Conservation (phyloP, 2,329 filamentous ascomycete genomes). For the Macrophomina phaseolina region DNA sequence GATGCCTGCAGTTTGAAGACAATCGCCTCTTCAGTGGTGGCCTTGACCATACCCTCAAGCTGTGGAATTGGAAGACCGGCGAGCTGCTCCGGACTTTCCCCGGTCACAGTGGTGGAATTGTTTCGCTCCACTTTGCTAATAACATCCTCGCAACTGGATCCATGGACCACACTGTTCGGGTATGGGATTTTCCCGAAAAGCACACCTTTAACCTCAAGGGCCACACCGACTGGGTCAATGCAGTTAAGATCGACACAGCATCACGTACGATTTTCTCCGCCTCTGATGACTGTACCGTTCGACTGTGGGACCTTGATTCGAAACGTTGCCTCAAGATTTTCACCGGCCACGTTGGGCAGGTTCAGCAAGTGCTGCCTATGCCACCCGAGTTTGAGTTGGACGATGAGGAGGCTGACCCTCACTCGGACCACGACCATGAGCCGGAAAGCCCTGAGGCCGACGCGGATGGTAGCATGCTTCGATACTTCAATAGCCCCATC, state of each 20-base stretch:
- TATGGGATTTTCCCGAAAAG: conserved; percentile 90
- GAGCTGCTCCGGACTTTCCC: conserved; percentile 81
- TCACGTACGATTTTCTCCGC: conserved; percentile 90
- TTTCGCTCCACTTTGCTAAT: conserved; percentile 85
- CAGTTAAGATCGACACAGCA: conserved; percentile 81
- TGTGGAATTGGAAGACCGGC: conserved; percentile 97
- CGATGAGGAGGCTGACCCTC: conserved; percentile 64
- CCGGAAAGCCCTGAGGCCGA: conserved; percentile 33
- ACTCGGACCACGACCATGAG: conserved; percentile 60
- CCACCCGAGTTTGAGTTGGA: conserved; percentile 90
- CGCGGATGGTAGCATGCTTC: conserved; percentile 11
- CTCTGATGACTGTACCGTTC: conserved; percentile 89
- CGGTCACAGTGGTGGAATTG: conserved; percentile 81
- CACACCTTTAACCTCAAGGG: conserved; percentile 80
- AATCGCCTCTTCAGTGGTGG: conserved; percentile 89
- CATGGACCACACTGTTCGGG: conserved; percentile 85
- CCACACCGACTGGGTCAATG: conserved; percentile 94
- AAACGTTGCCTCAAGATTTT: conserved; percentile 77
- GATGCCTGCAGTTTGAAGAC: conserved; percentile 91
- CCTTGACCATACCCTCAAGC: conserved; percentile 83
- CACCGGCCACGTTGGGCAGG: conserved; percentile 90
- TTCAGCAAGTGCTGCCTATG: conserved; percentile 87
- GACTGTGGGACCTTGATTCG: conserved; percentile 91
- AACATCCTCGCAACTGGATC: conserved; percentile 87
- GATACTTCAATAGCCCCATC: conserved; percentile 27